These are phyloP conservation scores for Aspergillus awamori DNA, from an alignment of 2,329 filamentous ascomycete genomes.

Conservation along the genomic window DNA sequence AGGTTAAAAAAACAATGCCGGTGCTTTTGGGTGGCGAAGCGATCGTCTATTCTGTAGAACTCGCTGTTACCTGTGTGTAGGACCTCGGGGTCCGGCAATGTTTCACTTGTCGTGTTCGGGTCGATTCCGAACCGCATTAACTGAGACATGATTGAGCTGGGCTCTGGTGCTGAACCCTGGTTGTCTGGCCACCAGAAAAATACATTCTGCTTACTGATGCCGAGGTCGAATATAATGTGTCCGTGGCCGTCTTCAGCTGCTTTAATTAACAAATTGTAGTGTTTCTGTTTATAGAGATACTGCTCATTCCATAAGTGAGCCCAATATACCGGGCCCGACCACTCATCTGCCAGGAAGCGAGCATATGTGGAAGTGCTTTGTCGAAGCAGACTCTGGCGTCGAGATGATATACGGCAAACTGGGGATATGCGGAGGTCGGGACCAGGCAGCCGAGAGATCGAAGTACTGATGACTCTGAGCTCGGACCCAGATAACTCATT, in stretches of 20 bases:
- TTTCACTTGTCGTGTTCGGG: conserved; percentile 26
- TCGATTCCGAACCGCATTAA: conserved; percentile 32
- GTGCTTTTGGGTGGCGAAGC: conserved; percentile 42
- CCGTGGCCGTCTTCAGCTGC: conserved; percentile 29
- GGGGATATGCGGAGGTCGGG: too few relatives aligned
- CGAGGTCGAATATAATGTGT: conserved; percentile 40
- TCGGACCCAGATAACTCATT: too few relatives aligned
- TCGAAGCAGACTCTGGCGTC: too few relatives aligned
- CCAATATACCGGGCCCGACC: too few relatives aligned
- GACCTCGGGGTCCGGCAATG: conserved; percentile 24
- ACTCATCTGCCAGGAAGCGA: too few relatives aligned
- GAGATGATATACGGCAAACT: too few relatives aligned
- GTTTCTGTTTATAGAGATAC: too few relatives aligned
- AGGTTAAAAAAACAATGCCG: conserved; percentile 48
- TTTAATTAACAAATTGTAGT: too few relatives aligned
- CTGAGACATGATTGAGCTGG: conserved; percentile 29
- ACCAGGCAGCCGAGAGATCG: too few relatives aligned
- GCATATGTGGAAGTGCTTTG: rapidly evolving
- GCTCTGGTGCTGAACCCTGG: conserved; percentile 38
- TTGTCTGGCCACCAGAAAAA: conserved; percentile 50
- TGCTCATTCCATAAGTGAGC: too few relatives aligned
- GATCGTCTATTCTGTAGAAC: conserved; percentile 55
- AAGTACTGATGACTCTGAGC: too few relatives aligned
- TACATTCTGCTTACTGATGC: conserved; percentile 43
- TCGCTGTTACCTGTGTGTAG: conserved; percentile 46